Conservation (phyloP, 257 asterid genomes). For the Solanum bulbocastanum region DNA sequence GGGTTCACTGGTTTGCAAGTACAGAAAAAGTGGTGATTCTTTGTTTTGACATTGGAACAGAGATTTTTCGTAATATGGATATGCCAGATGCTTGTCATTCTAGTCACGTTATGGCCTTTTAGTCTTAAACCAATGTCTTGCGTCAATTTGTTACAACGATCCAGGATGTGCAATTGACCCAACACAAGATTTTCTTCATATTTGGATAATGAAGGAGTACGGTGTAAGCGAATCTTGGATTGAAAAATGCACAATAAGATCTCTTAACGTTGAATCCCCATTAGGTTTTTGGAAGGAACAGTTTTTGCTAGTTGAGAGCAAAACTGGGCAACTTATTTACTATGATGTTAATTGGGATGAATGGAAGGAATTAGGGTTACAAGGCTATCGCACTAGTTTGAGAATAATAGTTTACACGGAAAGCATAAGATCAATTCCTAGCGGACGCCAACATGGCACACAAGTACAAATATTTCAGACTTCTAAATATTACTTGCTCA, state of each 20-base stretch:
- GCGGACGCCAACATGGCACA: neutral
- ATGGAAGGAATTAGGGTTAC: neutral
- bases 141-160: neutral
- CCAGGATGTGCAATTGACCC: neutral
- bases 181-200: neutral
- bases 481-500: no score
- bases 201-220: neutral
- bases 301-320: neutral
- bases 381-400: neutral
- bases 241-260: no score
- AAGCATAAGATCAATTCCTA: neutral
- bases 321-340: neutral
- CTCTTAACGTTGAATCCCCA: neutral
- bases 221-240: neutral
- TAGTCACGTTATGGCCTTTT: neutral
- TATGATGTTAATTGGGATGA: neutral
- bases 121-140: neutral
- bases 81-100: neutral
- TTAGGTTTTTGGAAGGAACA: neutral
- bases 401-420: neutral
- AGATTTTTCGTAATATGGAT: neutral
- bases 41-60: neutral
- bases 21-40: neutral
- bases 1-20: neutral
- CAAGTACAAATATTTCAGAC: neutral